Percentiles rank a stretch among this genome's conserved stretches.
These are phyloP conservation scores for Singerocomus inundabilis DNA, from an alignment of 1,284 basidiomycete species.

Conservation along the genomic window DNA sequence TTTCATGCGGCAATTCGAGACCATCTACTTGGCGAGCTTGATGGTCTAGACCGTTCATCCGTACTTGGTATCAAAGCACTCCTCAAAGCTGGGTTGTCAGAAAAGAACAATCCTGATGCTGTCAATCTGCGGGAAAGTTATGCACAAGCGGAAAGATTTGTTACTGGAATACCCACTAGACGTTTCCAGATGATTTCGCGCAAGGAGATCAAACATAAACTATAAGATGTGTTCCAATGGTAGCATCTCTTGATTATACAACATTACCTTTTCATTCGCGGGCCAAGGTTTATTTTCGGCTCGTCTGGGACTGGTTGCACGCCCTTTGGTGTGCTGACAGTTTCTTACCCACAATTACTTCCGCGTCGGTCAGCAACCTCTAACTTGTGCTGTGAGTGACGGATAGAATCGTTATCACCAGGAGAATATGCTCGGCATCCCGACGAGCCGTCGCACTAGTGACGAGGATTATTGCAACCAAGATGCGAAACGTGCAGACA, in stretches of 20 bases:
- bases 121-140: conserved; percentile 69
- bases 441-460: neutral
- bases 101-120: conserved; percentile 63
- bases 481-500: neutral
- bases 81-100: conserved; percentile 53
- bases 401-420: neutral
- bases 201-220: conserved; percentile 65
- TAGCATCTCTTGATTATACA: neutral
- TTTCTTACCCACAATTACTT: neutral
- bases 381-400: neutral
- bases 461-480: conserved; percentile 4
- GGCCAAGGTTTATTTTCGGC: neutral
- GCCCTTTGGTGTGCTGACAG: neutral
- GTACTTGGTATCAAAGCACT: conserved; percentile 54
- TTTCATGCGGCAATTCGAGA: conserved; percentile 55
- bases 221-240: conserved; percentile 33
- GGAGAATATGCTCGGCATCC: conserved; percentile 1
- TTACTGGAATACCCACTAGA: conserved; percentile 52
- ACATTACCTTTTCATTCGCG: neutral
- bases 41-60: conserved; percentile 53
- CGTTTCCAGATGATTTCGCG: conserved; percentile 58
- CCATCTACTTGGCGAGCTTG: conserved; percentile 50
- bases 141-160: conserved; percentile 61
- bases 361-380: neutral
- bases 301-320: neutral